Conservation (phyloP, 257 asterid genomes). For the Solanum bulbocastanum region DNA sequence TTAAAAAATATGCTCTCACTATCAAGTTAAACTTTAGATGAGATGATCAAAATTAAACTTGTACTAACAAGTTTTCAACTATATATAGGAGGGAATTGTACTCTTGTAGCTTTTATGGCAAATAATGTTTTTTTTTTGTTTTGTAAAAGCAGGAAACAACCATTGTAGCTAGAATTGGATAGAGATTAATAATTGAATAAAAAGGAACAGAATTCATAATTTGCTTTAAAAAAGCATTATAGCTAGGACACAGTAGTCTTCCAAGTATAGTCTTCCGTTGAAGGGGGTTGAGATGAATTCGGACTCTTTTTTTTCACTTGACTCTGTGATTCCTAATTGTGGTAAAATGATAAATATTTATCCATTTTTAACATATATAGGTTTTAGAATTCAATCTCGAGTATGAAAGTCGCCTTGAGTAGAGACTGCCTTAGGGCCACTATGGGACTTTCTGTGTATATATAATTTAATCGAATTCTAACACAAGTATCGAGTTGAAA, state of each 20-base stretch:
- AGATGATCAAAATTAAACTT: background rate
- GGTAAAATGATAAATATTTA: background rate
- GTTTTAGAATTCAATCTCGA: fast-evolving
- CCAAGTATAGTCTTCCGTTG: background rate
- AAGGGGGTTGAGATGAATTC: fast-evolving
- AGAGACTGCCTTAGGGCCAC: background rate
- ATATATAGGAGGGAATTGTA: background rate
- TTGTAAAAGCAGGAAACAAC: background rate
- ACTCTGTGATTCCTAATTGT: fast-evolving
- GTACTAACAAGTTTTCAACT: background rate
- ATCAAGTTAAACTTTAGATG: too few species aligned
- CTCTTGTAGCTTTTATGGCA: background rate
- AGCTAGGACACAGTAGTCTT: background rate
- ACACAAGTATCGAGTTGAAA: background rate
- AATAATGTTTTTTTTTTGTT: too few species aligned
- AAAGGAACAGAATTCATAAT: background rate
- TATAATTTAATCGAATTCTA: background rate
- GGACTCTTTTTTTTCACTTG: fast-evolving
- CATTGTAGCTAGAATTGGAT: background rate
- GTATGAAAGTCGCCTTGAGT: background rate
- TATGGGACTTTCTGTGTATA: background rate
- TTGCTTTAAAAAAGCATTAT: background rate
- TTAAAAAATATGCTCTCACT: background rate
- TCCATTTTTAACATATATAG: background rate
- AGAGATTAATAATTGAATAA: background rate